A percentile compares a stretch with the other conserved stretches of the same genome.
phyloP scores from a whole-genome alignment of 2,329 filamentous ascomycete genomes.

The Colletotrichum sp. region DNA sequence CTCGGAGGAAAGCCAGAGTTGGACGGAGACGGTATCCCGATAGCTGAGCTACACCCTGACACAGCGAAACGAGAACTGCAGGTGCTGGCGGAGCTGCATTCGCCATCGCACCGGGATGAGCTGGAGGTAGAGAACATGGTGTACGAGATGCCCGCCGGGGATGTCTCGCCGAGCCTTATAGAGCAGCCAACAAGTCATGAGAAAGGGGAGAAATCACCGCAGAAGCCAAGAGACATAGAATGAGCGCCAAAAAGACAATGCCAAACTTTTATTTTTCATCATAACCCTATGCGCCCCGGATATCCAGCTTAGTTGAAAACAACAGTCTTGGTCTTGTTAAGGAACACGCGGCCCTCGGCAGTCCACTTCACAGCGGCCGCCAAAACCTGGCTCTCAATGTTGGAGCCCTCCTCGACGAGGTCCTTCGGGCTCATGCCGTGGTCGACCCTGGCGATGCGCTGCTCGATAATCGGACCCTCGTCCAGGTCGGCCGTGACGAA shows the following conservation, averaged over 20 bases:
- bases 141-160: neutral
- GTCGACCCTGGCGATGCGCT: conserved; percentile 78
- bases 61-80: neutral
- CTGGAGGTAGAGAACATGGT: neutral
- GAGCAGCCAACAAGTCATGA: neutral
- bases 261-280: conserved; percentile 2
- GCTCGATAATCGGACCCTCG: conserved; percentile 88
- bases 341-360: conserved; percentile 76
- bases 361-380: conserved; percentile 86
- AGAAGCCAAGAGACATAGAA: neutral
- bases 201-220: neutral
- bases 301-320: conserved; percentile 61
- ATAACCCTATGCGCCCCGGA: neutral
- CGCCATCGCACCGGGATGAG: neutral
- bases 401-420: conserved; percentile 80
- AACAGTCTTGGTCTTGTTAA: conserved; percentile 82
- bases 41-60: neutral
- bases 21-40: neutral
- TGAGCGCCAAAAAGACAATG: neutral
- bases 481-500: conserved; percentile 87
- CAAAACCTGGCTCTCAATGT: conserved; percentile 83
- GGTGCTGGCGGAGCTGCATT: neutral
- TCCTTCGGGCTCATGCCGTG: conserved; percentile 79
- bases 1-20: neutral
- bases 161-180: neutral